Evolutionary conservation across 192 early-diverging fungal species (phyloP).

Genomic region (Mortierella antarctica): DNA sequence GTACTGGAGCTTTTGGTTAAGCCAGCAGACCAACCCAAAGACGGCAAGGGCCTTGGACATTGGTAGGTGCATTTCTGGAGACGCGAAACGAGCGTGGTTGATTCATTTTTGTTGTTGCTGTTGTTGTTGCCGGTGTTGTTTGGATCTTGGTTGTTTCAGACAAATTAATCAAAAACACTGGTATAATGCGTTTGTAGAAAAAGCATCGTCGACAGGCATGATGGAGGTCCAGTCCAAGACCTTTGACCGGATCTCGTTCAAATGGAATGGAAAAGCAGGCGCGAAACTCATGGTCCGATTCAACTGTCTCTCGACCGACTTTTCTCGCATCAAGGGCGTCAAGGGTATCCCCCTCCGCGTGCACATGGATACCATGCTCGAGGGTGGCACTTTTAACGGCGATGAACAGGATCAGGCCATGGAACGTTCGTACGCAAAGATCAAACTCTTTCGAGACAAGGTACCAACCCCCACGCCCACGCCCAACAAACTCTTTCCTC

Average conservation of each 20-base stretch:
- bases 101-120: neutral
- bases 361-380: slow-evolving; percentile 52
- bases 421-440: slow-evolving; percentile 69
- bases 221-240: slow-evolving; percentile 62
- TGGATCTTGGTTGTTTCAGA: too few species aligned
- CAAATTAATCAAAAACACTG: neutral
- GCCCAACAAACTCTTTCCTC: neutral
- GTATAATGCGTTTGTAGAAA: too few species aligned
- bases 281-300: slow-evolving; percentile 76
- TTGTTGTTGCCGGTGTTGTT: too few species aligned
- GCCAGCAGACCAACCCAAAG: slow-evolving; percentile 69
- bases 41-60: slow-evolving; percentile 73
- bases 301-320: slow-evolving; percentile 83
- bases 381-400: slow-evolving; percentile 9
- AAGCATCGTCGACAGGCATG: slow-evolving; percentile 66
- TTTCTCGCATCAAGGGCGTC: slow-evolving; percentile 84
- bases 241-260: slow-evolving; percentile 78
- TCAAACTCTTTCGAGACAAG: slow-evolving; percentile 82
- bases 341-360: slow-evolving; percentile 79
- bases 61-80: slow-evolving; percentile 35
- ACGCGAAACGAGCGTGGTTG: neutral
- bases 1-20: slow-evolving; percentile 83
- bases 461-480: slow-evolving; percentile 19
- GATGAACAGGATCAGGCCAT: slow-evolving; percentile 29
- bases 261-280: slow-evolving; percentile 74